Base-by-base conservation (phyloP, 2,329 filamentous ascomycete species). In the Colletotrichum godetiae region DNA sequence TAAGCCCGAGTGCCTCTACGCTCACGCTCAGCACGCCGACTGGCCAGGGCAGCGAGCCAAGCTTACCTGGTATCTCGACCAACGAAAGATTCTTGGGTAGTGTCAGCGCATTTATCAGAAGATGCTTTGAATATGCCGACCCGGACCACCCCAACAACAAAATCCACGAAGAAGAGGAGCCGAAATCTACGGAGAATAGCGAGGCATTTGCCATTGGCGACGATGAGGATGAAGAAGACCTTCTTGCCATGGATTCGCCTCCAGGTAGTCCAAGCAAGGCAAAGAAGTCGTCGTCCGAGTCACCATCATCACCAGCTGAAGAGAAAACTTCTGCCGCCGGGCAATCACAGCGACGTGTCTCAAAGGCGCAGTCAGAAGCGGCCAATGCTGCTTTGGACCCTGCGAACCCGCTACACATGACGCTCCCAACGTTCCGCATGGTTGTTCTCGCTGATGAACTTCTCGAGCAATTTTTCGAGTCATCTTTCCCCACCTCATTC, bases 91-190 rank as follows among this genome's bases (percentile, higher is more conserved):
- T 99, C 80, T 85, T 99, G 31, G 94, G 93, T 74, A 98, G 95
- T 75, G 95, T 99, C 65, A 98, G 95, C 77, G 95, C 95, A 2
- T 99, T 99, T 80, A 99, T 98, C 73, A 90, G 95, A 76, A 90
- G 97, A 72, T 99, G 97, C 82, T 99, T 99, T 76, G 97, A 99
- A 83, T 99, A 99, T 79, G 97, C 97, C 6, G 97, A 99, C 79
- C 96, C 97, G 1, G 96, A 97, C 79, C 92, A 94, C 75, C 92
- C 93, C 1, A 88, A 89, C 80, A 89, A 91, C 75, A 87, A 91
- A 72, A 82, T 82, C 55, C 80, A 83, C 11, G 81, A 82, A 49
- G 77, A 37, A 73, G 78, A 35, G 76, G 76, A 57, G 76, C 82
- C 52, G 33, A 77, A 53, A 64, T 76, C 75, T 19, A 77, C 78